Evolutionary conservation across 2,329 filamentous ascomycete genomes (phyloP).

Genomic region (Fusarium sp.): DNA sequence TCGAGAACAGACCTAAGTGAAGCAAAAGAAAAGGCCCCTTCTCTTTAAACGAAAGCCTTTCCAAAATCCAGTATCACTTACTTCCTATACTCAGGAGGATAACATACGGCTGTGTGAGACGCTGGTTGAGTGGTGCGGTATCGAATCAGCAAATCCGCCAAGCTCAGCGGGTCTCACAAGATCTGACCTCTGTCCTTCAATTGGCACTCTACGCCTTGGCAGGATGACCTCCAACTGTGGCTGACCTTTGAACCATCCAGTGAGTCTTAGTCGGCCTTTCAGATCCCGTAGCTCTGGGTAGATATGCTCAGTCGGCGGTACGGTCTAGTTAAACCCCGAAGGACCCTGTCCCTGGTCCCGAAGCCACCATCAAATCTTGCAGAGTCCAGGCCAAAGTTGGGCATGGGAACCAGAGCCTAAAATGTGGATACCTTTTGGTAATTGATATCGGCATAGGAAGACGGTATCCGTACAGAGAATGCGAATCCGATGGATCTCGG

Average conservation of each 20-base stretch:
- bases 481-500: conserved; percentile 3
- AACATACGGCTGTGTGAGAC: conserved; percentile 11
- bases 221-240: not conserved
- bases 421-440: conserved; percentile 15
- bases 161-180: not conserved
- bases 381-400: conserved; percentile 9
- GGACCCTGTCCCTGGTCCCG: conserved; percentile 22
- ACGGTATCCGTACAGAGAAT: not conserved
- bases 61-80: not conserved
- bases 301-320: not conserved
- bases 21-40: not conserved
- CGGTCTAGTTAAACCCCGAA: not conserved
- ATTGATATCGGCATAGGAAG: not conserved
- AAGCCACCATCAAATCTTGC: conserved; percentile 18
- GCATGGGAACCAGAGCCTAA: conserved; percentile 22
- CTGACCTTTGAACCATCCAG: not conserved
- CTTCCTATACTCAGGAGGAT: no score
- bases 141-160: not conserved
- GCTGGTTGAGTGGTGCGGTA: not conserved
- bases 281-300: not conserved
- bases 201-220: not conserved
- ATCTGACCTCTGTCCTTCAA: not conserved
- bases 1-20: not conserved
- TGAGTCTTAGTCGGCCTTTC: not conserved
- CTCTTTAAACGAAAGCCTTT: conserved; percentile 6